These are phyloP conservation scores for Hyaloscypha variabilis DNA, from an alignment of 495 filamentous ascomycete species.

Conservation along the genomic window DNA sequence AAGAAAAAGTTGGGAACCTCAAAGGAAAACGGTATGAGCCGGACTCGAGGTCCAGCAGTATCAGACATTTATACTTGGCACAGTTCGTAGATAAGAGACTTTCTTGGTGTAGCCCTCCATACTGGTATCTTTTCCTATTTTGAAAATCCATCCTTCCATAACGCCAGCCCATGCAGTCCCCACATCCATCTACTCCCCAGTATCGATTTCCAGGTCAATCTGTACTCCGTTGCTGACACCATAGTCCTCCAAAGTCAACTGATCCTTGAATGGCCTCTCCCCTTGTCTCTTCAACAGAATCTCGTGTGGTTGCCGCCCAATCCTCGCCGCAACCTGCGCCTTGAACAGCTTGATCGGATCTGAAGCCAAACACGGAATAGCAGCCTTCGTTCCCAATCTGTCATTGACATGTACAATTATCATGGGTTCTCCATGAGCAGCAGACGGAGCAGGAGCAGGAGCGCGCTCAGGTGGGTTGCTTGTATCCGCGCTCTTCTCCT, in stretches of 20 bases:
- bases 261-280: slow-evolving; percentile 89
- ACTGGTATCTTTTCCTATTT: background rate
- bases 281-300: slow-evolving; percentile 91
- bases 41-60: too few relatives aligned
- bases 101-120: background rate
- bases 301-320: slow-evolving; percentile 86
- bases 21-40: too few relatives aligned
- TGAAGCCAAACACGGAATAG: slow-evolving; percentile 81
- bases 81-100: background rate
- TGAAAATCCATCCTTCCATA: background rate
- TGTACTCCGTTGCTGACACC: slow-evolving; percentile 87
- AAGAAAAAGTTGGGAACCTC: slow-evolving; percentile 15
- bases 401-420: slow-evolving; percentile 94
- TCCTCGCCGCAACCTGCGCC: slow-evolving; percentile 81
- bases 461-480: slow-evolving; percentile 30
- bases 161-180: background rate
- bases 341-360: slow-evolving; percentile 88
- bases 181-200: slow-evolving; percentile 60
- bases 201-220: slow-evolving; percentile 84
- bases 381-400: slow-evolving; percentile 85
- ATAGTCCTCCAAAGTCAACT: slow-evolving; percentile 85
- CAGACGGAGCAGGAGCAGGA: slow-evolving; percentile 36
- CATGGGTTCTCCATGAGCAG: slow-evolving; percentile 66
- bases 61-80: too few relatives aligned
- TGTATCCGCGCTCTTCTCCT: slow-evolving; percentile 9